Evolutionary conservation across 495 filamentous ascomycete species (phyloP), one percentile per base, ranked within the genome.

Genomic region (Talaromyces wortmannii): DNA sequence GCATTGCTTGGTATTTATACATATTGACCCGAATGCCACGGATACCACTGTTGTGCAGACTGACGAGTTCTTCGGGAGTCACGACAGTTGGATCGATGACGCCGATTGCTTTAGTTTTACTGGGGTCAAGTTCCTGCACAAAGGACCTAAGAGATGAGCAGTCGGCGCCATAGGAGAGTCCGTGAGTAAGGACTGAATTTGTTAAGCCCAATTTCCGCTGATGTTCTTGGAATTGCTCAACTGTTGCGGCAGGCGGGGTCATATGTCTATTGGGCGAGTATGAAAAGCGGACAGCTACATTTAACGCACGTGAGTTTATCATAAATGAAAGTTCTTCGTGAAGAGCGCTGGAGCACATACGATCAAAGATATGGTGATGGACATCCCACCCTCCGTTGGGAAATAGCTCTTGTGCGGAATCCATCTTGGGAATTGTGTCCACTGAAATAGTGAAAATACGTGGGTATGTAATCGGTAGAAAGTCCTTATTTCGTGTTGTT

Each of bases 361-460:
- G 36, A 10, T 40, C 36, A 40, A 40, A 40, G 36, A 40, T 40
- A 40, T 65, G 60, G 54, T 65, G 58, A 36, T 65, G 63, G 48
- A 61, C 60, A 36, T 66, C 63, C 63, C 63, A 66, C 42, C 60
- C 58, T 11, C 63, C 63, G 17, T 66, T 53, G n/a, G 63, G 63
- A 55, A 66, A 63, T 6, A 60, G 36, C 36, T 40, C 13, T 13
- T 40, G 36, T 40, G 13, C 36, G 5, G 13, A 8, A 40, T 40
- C 36, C 36, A 40, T 40, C 13, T 40, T 40, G 23, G 23, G 23
- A 4, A 23, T 23, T 23, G 23, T 2, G 23, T 23, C 23, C 1
- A 23, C 23, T 23, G 4, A 23, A 23, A 23, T 23, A 23, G 23
- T 1, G 23, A 23, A 23, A 23, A 23, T 23, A 23, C 4, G 4